phyloP scores from a whole-genome alignment of 2,329 filamentous ascomycete genomes.

The Blumeria graminis region DNA sequence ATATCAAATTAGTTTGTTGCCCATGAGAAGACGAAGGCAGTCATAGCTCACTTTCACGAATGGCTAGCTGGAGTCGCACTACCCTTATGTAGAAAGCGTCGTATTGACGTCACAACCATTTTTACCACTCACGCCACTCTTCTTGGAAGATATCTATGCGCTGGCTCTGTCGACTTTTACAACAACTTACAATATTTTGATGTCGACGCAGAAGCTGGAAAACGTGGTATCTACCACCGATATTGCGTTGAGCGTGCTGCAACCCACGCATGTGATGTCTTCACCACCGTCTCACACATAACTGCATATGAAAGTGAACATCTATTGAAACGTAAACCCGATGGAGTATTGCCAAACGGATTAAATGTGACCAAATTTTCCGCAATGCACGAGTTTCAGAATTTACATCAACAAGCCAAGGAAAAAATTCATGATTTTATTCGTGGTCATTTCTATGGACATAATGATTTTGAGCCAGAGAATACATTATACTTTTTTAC shows the following conservation, averaged over 20 bases:
- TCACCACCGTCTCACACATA: slow-evolving; percentile 96
- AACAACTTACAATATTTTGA: slow-evolving; percentile 97
- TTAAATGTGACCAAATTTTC: slow-evolving; percentile 98
- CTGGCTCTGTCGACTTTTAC: slow-evolving; percentile 95
- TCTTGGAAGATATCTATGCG: slow-evolving; percentile 85
- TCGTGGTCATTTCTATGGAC: slow-evolving; percentile 91
- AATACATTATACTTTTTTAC: slow-evolving; percentile 98
- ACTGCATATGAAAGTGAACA: slow-evolving; percentile 97
- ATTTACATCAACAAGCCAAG: slow-evolving; percentile 86
- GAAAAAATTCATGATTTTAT: slow-evolving; percentile 98
- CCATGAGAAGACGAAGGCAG: slow-evolving; percentile 73
- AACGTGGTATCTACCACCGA: slow-evolving; percentile 92
- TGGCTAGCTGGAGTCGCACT: slow-evolving; percentile 90
- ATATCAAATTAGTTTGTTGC: slow-evolving; percentile 47
- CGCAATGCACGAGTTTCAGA: slow-evolving; percentile 96
- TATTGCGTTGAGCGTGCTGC: slow-evolving; percentile 95
- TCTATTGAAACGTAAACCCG: slow-evolving; percentile 86
- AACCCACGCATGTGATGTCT: slow-evolving; percentile 80
- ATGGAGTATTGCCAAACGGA: slow-evolving; percentile 87
- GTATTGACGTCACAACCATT: slow-evolving; percentile 91
- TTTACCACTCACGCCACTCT: slow-evolving; percentile 96
- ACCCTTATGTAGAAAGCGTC: slow-evolving; percentile 74
- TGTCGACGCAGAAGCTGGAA: slow-evolving; percentile 86
- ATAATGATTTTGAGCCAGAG: slow-evolving; percentile 90
- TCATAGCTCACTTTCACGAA: slow-evolving; percentile 97